phyloP scores from a whole-genome alignment of 441 rosid species.

The Sinapis alba region DNA sequence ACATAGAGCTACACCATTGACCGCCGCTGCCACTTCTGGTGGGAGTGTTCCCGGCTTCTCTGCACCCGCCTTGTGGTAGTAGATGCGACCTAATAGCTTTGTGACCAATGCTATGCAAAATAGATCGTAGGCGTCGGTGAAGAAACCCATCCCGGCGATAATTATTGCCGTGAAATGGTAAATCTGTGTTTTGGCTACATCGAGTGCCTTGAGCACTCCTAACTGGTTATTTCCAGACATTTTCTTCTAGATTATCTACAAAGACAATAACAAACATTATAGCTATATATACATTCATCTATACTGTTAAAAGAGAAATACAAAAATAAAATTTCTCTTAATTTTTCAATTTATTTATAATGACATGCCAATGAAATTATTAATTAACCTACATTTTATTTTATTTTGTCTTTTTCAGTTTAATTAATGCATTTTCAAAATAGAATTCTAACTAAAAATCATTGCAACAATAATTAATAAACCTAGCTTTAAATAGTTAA shows the following conservation, averaged over 20 bases:
- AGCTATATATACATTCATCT: no score
- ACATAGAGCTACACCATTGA: conserved; percentile 63
- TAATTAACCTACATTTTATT: no score
- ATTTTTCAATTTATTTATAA: no score
- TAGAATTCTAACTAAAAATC: no score
- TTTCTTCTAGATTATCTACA: not conserved
- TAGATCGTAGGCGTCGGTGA: conserved; percentile 82
- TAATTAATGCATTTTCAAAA: no score
- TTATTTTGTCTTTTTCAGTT: no score
- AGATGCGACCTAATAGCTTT: conserved; percentile 74
- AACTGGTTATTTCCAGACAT: conserved; percentile 29
- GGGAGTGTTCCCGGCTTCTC: conserved; percentile 54
- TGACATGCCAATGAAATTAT: no score
- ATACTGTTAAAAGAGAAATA: no score
- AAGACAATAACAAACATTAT: not conserved
- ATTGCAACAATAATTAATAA: no score
- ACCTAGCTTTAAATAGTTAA: no score
- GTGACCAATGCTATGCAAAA: conserved; percentile 62
- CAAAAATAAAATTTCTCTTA: no score
- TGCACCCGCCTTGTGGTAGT: conserved; percentile 42
- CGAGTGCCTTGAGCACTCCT: conserved; percentile 63
- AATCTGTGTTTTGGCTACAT: conserved; percentile 59
- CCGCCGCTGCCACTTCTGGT: conserved; percentile 38
- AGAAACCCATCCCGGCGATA: conserved; percentile 83
- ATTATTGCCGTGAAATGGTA: conserved; percentile 68